A percentile compares a stretch with the other conserved stretches of the same genome.
Evolutionary conservation across 129 eudicot species (phyloP).

Genomic region (Flaveria trinervia): DNA sequence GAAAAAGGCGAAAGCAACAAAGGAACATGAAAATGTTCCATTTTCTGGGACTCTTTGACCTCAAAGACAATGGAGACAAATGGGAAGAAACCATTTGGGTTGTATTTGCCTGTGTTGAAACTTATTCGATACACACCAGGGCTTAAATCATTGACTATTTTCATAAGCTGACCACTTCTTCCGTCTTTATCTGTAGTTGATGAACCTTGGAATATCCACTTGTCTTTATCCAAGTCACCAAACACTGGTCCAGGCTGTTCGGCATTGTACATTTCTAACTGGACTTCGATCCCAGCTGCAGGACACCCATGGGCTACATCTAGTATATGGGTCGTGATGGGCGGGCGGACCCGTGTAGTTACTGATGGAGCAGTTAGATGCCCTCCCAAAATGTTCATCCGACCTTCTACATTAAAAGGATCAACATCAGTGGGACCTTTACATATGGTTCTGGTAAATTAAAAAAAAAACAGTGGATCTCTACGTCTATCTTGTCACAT

Average conservation of each 20-base stretch:
- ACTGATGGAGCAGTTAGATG: slow-evolving; percentile 54
- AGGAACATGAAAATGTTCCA: slow-evolving; percentile 94
- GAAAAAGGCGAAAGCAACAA: slow-evolving; percentile 81
- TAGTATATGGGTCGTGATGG: slow-evolving; percentile 90
- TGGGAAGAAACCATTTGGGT: slow-evolving; percentile 81
- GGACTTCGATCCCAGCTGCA: slow-evolving; percentile 73
- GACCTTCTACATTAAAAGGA: slow-evolving; percentile 79
- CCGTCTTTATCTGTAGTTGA: slow-evolving; percentile 88
- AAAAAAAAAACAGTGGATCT: not conserved
- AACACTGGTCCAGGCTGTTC: slow-evolving; percentile 47
- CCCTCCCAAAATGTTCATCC: slow-evolving; percentile 70
- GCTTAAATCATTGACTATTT: slow-evolving; percentile 50
- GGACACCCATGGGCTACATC: slow-evolving; percentile 78
- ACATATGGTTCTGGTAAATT: not conserved
- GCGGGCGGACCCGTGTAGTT: slow-evolving; percentile 73
- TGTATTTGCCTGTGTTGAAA: slow-evolving; percentile 82
- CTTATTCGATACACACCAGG: slow-evolving; percentile 84
- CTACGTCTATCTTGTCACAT: not conserved
- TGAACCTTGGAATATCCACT: slow-evolving; percentile 57
- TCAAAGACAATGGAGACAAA: slow-evolving; percentile 77
- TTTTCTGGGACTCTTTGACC: slow-evolving; percentile 75
- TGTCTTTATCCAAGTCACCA: slow-evolving; percentile 41
- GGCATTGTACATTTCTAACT: slow-evolving; percentile 53
- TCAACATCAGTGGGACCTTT: slow-evolving; percentile 13
- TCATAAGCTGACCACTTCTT: slow-evolving; percentile 75